Evolutionary conservation across 2,329 filamentous ascomycete genomes (phyloP), one percentile per base, ranked within the genome.

Genomic region (Epichloe baconii): DNA sequence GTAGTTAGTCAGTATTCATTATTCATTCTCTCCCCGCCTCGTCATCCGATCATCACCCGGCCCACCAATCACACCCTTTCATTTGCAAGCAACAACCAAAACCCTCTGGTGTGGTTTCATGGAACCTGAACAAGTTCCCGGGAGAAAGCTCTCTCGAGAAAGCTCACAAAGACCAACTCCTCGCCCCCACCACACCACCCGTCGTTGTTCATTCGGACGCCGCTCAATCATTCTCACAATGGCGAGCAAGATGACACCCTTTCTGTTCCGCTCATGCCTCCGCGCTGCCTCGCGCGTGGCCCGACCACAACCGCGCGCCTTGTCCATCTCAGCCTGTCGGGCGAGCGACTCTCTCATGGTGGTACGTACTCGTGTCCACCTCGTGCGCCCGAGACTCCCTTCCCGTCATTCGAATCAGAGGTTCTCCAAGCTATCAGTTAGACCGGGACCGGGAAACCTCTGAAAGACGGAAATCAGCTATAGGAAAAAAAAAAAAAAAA

Each of bases 221-320:
- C 49, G 53, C 48, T 54, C 54, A 47, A 55, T 56, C 49, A 49
- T 35, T 21, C 52, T 43, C 58, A 61, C 58, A 63, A 95, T 95
- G 89, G 86, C 88, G 68, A 90, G 85, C 68, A 91, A 85, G 75
- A 73, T 95, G 66, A 78, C 83, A 54, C 85, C 88, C 46, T 77
- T 84, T 66, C 70, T 86, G 63, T 74, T 88, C 70, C 79, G 87
- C 71, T 80, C 81, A 62, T 80, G 78, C 66, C 73, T 79, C 61
- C 80, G 86, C 64, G 74, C 81, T 59, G 71, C 77, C 59, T 76
- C 80, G 66, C 78, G 79, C 68, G 72, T 79, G 62, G 75, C 80
- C 61, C 74, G 76, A 63, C 73, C 79, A 58, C 86, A 86, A 72
- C 79, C 77, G 69, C 84, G 88, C 66, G 74, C 82, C 56, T 83